Evolutionary conservation across 73 alveolate species (phyloP), one percentile per base, ranked within the genome.

Genomic region (Paraurostyla sp.): DNA sequence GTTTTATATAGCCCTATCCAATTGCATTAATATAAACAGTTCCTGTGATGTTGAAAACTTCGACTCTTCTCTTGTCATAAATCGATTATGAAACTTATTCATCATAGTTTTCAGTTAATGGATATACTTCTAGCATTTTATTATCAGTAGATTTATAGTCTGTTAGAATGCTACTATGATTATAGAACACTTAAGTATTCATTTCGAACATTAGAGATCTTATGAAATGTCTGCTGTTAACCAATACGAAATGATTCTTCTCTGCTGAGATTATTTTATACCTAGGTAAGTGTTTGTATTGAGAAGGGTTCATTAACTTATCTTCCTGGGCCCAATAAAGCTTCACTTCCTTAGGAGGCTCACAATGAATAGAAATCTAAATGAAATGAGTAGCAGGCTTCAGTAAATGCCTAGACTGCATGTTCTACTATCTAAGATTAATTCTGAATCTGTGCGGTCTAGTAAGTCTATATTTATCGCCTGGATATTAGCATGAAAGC

Each of bases 41-140:
- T 0, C 93, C 93, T 18, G 88, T 85, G 25, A 15, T 25, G 82
- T 85, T 85, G 23, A 32, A 29, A 13, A 85, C 62, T 29, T 71
- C 58, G 7, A 62, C 88, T 23, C 62, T 33, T 50, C 73, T 73
- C 83, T 73, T 48, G 50, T 85, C 93, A 22, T 73, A 30, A 33
- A 62, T 73, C 40, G 56, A 38, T 1, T 45, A 68, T 25, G 73
- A 56, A 1, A 71, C 88, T 25, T 49, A 49, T 30, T 46, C 81
- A 56, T 46, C 82, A 50, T 48, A 60, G 68, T 71, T 27, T n/a
- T 25, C 51, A 11, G 20, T 43, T n/a, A 49, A 49, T 7, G 88
- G 63, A 6, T 85, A 45, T 30, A 73, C 54, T 22, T 85, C 56
- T 7, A 85, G 46, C n/a, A 36, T 9, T 4, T 6, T 32, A 3